A percentile compares a stretch with the other conserved stretches of the same genome.
phyloP scores from a whole-genome alignment of 495 filamentous ascomycete genomes.

The Daldinia loculata region DNA sequence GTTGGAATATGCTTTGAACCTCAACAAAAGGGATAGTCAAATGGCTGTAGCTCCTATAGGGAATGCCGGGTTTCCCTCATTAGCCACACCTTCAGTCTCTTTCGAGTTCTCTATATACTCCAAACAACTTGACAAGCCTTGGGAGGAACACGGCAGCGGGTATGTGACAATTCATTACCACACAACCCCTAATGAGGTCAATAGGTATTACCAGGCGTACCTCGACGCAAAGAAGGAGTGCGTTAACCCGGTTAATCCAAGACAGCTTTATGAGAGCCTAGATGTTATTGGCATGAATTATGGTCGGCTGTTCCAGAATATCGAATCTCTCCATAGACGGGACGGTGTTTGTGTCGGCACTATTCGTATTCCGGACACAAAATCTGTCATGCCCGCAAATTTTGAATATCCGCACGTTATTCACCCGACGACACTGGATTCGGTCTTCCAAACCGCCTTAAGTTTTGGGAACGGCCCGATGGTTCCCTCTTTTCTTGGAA shows the following conservation, averaged over 20 bases:
- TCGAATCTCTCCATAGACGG: constrained; percentile 24
- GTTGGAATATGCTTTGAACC: constrained; percentile 39
- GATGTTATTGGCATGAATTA: constrained; percentile 55
- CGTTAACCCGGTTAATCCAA: constrained; percentile 27
- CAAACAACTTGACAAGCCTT: constrained; percentile 37
- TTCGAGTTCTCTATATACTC: constrained; percentile 46
- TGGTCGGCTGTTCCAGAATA: constrained; percentile 57
- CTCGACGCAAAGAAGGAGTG: constrained; percentile 23
- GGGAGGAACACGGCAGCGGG: constrained; percentile 43
- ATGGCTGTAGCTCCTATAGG: neutral
- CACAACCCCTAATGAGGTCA: neutral
- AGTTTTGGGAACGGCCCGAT: constrained; percentile 31
- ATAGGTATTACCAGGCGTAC: constrained; percentile 6
- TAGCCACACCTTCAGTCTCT: constrained; percentile 1
- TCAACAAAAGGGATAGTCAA: constrained; percentile 15
- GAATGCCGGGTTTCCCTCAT: neutral
- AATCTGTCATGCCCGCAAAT: constrained; percentile 51
- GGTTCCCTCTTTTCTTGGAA: constrained; percentile 40
- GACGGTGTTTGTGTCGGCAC: constrained; percentile 23
- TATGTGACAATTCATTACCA: constrained; percentile 39
- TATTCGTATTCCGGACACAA: constrained; percentile 51
- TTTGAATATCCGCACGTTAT: constrained; percentile 54
- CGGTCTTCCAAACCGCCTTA: constrained; percentile 44
- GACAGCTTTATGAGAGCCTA: constrained; percentile 43
- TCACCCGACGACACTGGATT: constrained; percentile 54